phyloP scores from a whole-genome alignment of 352 stramenopile species.

The Phytophthora tubulina region DNA sequence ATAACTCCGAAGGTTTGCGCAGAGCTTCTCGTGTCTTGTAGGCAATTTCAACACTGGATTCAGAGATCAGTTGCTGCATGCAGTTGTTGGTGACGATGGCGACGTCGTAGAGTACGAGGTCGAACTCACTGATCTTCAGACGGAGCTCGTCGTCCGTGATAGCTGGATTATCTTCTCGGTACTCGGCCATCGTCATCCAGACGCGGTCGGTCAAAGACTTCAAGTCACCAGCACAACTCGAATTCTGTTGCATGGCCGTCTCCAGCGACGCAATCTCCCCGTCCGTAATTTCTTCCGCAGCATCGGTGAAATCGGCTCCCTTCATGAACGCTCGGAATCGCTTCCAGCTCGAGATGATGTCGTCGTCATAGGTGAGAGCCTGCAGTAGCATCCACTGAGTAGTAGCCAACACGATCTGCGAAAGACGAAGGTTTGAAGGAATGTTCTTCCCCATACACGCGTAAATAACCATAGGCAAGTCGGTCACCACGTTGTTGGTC shows the following conservation, averaged over 20 bases:
- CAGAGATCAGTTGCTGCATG: constrained; percentile 34
- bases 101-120: constrained; percentile 61
- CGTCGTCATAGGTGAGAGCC: constrained; percentile 14
- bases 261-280: constrained; percentile 36
- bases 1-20: constrained; percentile 50
- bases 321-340: constrained; percentile 24
- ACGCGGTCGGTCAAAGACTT: constrained; percentile 51
- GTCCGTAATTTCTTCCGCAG: constrained; percentile 17
- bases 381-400: constrained; percentile 26
- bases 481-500: constrained; percentile 28
- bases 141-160: constrained; percentile 49
- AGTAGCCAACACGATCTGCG: constrained; percentile 20
- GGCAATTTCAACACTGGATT: constrained; percentile 26
- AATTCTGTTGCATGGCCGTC: constrained; percentile 40
- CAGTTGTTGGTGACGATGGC: constrained; percentile 51
- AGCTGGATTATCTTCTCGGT: constrained; percentile 38
- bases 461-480: constrained; percentile 22
- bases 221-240: constrained; percentile 47
- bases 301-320: constrained; percentile 30
- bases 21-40: constrained; percentile 53
- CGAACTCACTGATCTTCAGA: constrained; percentile 47
- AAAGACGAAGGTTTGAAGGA: constrained; percentile 16
- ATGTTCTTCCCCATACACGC: constrained; percentile 27
- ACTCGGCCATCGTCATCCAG: constrained; percentile 41
- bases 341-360: constrained; percentile 26